Base-by-base conservation (phyloP, 2,329 filamentous ascomycete species). In the Huntiella omanensis region DNA sequence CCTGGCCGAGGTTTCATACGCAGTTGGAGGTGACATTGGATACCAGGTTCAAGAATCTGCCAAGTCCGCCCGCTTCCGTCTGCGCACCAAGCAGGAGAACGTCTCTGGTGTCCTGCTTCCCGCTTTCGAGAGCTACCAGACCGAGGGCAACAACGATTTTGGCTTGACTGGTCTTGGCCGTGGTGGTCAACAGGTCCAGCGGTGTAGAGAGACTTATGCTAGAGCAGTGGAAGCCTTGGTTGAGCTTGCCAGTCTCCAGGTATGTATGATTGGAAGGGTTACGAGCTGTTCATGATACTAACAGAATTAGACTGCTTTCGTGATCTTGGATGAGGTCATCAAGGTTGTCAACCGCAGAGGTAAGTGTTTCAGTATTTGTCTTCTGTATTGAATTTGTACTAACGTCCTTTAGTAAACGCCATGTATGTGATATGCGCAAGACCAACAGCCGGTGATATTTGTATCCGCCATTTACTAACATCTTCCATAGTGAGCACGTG, bases 31-130 rank as follows among this genome's bases (percentile, higher is more conserved):
- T 57, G 83, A 93, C 58, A 93, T 98, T 56, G 83, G 82, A 51
- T 98, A 94, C 65, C 91, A 98, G 66, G 84, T 98, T 54, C 87
- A 95, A 60, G 91, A 98, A 63, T 93, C 86, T 1, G 91, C 85
- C 51, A 88, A 91, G 62, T 79, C 83, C 48, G 91, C 91, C 45
- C 80, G 87, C 40, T 96, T 98, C 68, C 77, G 91, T 53, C 75
- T 98, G 51, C 80, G 85, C 51, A 91, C 91, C 43, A 93, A 88
- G 65, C 91, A 98, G 62, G 91, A 98, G 65, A 98, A 98, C 66
- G 88, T 98, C 43, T 95, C 87, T 5, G 91, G 91, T 69, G 91
- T 98, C 50, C 76, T 96, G 55, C 69, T 98, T 37, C 91, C 91
- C 22, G 75, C 85, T 32, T 98, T 96, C 56, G 91, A 98, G 65